Conservation (phyloP, 129 eudicot species). For the Helianthus annuus region DNA sequence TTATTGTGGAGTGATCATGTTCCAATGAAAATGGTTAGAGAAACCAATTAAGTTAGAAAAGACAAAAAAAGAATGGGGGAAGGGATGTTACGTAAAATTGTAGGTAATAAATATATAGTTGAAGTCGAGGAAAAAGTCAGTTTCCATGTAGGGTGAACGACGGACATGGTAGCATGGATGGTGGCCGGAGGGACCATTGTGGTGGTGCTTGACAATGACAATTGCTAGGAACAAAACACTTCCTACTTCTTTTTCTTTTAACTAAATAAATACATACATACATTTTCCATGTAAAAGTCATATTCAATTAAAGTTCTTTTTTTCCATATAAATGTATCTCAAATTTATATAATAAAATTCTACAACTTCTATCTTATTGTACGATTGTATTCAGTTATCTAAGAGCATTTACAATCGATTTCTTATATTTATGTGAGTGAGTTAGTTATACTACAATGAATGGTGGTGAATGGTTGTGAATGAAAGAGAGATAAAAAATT, state of each 20-base stretch:
- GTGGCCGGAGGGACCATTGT: constrained; percentile 35
- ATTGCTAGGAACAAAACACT: constrained; percentile 1
- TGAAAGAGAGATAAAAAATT: no score
- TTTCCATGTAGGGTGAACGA: constrained; percentile 26
- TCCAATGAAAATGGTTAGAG: neutral
- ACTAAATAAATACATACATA: neutral
- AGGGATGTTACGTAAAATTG: neutral
- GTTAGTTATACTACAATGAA: no score
- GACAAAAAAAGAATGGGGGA: neutral
- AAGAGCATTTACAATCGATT: no score
- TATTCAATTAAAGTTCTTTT: neutral
- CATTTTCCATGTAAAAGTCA: neutral
- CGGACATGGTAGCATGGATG: constrained; percentile 32
- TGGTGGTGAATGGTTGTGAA: no score
- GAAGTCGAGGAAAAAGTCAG: constrained; percentile 26
- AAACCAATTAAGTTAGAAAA: neutral
- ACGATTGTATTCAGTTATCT: no score
- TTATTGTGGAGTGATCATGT: no score
- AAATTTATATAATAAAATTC: no score
- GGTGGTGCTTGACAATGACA: constrained; percentile 21
- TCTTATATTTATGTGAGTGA: no score
- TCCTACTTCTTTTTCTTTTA: neutral
- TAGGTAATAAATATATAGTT: constrained; percentile 17
- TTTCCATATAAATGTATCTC: no score
- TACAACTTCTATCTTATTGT: no score